phyloP scores from a whole-genome alignment of 495 filamentous ascomycete genomes.

The Chlorociboria aeruginascens region DNA sequence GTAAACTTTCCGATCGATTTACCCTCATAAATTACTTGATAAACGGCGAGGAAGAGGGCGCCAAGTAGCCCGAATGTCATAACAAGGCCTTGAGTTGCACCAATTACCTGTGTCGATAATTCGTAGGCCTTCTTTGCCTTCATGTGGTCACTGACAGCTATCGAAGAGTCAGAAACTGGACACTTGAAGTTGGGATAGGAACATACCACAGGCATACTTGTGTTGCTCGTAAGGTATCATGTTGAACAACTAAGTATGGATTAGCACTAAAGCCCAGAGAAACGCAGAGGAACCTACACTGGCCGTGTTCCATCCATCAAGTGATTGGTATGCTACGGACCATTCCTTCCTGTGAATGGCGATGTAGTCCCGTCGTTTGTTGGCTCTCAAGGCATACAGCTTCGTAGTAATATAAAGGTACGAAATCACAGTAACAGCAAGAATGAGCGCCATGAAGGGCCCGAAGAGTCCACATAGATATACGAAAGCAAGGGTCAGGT shows the following conservation, averaged over 20 bases:
- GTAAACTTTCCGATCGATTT: slow-evolving; percentile 59
- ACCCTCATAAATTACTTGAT: slow-evolving; percentile 43
- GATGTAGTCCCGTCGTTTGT: slow-evolving; percentile 27
- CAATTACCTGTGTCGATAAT: slow-evolving; percentile 14
- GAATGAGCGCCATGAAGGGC: slow-evolving; percentile 61
- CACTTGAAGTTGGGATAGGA: neutral
- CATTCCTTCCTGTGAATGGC: slow-evolving; percentile 16
- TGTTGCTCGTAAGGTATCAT: slow-evolving; percentile 51
- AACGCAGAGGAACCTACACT: slow-evolving; percentile 12
- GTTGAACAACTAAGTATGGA: slow-evolving; percentile 35
- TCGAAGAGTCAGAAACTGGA: neutral
- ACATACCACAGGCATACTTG: slow-evolving; percentile 38
- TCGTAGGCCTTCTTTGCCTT: slow-evolving; percentile 12
- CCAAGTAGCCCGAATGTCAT: slow-evolving; percentile 50
- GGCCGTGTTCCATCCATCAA: slow-evolving; percentile 18
- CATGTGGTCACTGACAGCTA: slow-evolving; percentile 19
- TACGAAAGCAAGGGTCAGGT: slow-evolving; percentile 54
- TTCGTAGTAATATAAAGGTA: slow-evolving; percentile 52
- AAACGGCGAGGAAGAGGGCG: slow-evolving; percentile 55
- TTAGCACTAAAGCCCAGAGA: neutral
- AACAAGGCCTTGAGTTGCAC: slow-evolving; percentile 37
- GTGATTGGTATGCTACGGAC: slow-evolving; percentile 12
- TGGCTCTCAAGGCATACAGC: slow-evolving; percentile 31
- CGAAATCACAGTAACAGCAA: slow-evolving; percentile 44
- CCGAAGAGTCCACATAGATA: slow-evolving; percentile 62